Conservation (phyloP, 208 protist species). For the Trypanosoma grayi region DNA sequence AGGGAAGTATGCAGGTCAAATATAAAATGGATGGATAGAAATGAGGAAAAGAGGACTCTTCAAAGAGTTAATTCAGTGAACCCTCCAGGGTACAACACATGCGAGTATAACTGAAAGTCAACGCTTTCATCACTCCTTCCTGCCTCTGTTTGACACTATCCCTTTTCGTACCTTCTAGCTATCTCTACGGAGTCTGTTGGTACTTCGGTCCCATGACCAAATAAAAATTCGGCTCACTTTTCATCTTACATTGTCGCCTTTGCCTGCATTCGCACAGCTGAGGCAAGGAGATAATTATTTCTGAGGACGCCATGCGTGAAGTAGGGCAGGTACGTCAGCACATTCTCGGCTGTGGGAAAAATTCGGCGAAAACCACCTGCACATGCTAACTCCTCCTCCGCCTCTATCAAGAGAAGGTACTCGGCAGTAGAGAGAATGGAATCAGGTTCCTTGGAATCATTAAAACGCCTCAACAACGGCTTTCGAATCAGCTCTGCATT, state of each 20-base stretch:
- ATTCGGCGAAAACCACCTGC: constrained; percentile 77
- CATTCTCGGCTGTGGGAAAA: constrained; percentile 62
- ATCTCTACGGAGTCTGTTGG: too few relatives aligned
- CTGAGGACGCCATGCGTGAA: constrained; percentile 78
- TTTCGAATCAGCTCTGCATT: constrained; percentile 36
- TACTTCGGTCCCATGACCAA: too few relatives aligned
- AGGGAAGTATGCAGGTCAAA: too few relatives aligned
- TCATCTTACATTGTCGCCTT: constrained; percentile 14
- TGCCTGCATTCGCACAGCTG: constrained; percentile 46
- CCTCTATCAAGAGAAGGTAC: constrained; percentile 66
- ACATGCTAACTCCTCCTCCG: constrained; percentile 81
- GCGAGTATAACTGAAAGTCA: too few relatives aligned
- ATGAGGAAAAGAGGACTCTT: too few relatives aligned
- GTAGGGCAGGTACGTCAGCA: constrained; percentile 64
- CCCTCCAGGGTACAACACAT: too few relatives aligned
- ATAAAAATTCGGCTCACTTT: neutral
- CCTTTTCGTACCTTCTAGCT: too few relatives aligned
- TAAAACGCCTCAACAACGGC: constrained; percentile 55
- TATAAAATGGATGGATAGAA: too few relatives aligned
- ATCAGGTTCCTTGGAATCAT: constrained; percentile 55
- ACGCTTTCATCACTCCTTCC: too few relatives aligned
- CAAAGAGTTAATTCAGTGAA: too few relatives aligned
- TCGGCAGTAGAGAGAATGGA: constrained; percentile 65
- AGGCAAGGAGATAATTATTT: constrained; percentile 84
- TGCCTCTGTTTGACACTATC: neutral